phyloP scores from a whole-genome alignment of 495 filamentous ascomycete species.

The Lineolata rhizophorae region DNA sequence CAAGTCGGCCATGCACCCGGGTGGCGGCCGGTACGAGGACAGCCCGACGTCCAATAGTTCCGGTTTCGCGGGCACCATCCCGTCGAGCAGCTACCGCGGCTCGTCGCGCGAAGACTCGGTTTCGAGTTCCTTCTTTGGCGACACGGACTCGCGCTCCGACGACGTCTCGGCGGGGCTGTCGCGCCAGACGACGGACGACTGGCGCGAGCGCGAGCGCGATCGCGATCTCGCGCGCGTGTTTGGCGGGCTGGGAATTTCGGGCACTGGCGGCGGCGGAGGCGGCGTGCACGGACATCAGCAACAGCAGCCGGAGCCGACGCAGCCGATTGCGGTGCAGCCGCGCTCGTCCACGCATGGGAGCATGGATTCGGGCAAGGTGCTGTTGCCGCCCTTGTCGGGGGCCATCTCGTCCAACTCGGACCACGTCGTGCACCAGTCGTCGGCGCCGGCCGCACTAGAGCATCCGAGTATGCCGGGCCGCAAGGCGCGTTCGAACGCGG shows the following conservation, averaged over 20 bases:
- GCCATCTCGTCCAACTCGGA: too few species aligned
- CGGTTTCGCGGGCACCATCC: conserved; percentile 37
- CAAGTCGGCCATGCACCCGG: conserved; percentile 26
- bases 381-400: too few species aligned
- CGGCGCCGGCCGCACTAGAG: background rate
- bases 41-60: conserved; percentile 73
- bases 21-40: conserved; percentile 42
- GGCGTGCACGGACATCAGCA: conserved; percentile 26
- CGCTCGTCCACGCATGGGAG: too few species aligned
- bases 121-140: conserved; percentile 65
- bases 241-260: conserved; percentile 50
- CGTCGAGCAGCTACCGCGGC: conserved; percentile 50
- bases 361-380: too few species aligned
- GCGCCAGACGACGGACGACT: conserved; percentile 45
- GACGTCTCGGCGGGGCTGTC: conserved; percentile 57
- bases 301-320: conserved; percentile 46
- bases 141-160: conserved; percentile 62
- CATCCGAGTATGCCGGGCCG: background rate
- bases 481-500: background rate
- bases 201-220: conserved; percentile 26
- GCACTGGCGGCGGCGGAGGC: conserved; percentile 19
- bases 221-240: conserved; percentile 23
- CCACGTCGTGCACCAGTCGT: background rate
- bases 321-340: conserved; percentile 18
- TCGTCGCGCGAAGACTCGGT: conserved; percentile 73